A percentile compares a stretch with the other conserved stretches of the same genome.
Evolutionary conservation across 352 stramenopile species (phyloP).

Genomic region (Pythium vanterpoolii): DNA sequence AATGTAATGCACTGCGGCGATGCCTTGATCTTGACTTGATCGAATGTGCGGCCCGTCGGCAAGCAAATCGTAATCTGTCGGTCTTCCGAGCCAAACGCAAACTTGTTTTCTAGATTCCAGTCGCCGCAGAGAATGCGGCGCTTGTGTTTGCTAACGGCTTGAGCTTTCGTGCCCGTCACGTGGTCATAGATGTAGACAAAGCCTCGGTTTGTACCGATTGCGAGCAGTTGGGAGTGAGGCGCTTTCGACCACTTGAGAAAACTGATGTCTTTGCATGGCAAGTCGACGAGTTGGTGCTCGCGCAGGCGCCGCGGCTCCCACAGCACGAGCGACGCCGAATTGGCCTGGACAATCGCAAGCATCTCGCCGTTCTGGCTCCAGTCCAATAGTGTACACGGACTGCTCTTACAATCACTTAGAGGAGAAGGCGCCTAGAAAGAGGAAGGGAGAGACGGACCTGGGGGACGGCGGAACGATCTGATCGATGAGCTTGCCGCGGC

Average conservation of each 20-base stretch:
- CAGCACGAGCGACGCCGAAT: slow-evolving; percentile 65
- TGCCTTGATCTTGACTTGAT: slow-evolving; percentile 77
- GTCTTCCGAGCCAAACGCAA: slow-evolving; percentile 78
- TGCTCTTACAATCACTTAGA: slow-evolving; percentile 11
- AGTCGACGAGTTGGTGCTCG: slow-evolving; percentile 61
- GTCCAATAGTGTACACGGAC: slow-evolving; percentile 67
- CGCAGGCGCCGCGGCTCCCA: slow-evolving; percentile 65
- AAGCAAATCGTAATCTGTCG: slow-evolving; percentile 76
- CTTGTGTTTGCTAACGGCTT: slow-evolving; percentile 76
- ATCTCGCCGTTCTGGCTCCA: slow-evolving; percentile 70
- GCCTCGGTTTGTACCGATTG: slow-evolving; percentile 66
- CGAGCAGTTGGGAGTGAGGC: slow-evolving; percentile 52
- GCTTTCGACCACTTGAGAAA: slow-evolving; percentile 82
- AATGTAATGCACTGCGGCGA: slow-evolving; percentile 73
- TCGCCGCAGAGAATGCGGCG: slow-evolving; percentile 72
- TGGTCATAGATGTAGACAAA: slow-evolving; percentile 83
- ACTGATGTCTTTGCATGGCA: slow-evolving; percentile 70
- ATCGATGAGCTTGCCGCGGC: slow-evolving; percentile 69
- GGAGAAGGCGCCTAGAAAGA: neutral
- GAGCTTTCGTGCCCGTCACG: slow-evolving; percentile 40
- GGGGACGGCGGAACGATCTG: slow-evolving; percentile 76
- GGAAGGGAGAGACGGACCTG: slow-evolving; percentile 31
- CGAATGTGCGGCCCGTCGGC: slow-evolving; percentile 54
- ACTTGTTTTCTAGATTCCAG: slow-evolving; percentile 81
- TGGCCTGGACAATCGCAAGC: slow-evolving; percentile 72